These are phyloP conservation scores for Alopecurus myosuroides DNA, from an alignment of 176 grass and related monocot genomes.

Conservation along the genomic window DNA sequence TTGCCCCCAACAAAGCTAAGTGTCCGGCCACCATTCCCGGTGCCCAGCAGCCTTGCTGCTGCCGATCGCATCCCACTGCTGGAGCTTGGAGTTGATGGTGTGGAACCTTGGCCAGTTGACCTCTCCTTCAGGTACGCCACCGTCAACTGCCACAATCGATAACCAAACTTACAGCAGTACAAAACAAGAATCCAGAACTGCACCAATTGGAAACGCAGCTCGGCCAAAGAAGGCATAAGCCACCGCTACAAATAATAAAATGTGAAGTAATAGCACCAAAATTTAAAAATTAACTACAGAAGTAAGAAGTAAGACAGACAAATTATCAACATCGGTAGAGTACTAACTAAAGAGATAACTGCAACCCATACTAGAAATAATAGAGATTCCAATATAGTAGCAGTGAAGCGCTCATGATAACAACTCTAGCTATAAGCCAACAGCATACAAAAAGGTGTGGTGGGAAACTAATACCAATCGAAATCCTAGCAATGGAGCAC, in stretches of 20 bases:
- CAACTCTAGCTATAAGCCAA: not conserved
- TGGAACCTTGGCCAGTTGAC: conserved; percentile 53
- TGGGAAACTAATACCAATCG: not conserved
- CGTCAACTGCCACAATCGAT: conserved; percentile 56
- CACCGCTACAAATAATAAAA: not conserved
- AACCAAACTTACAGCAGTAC: not conserved
- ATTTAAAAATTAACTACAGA: not conserved
- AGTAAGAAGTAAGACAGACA: not conserved
- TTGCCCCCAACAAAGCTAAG: conserved; percentile 86
- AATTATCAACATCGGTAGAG: not conserved
- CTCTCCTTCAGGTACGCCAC: conserved; percentile 91
- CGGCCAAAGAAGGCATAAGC: not conserved
- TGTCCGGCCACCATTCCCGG: conserved; percentile 66
- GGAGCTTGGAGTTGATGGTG: conserved; percentile 63
- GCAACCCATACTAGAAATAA: not conserved
- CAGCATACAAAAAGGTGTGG: not conserved
- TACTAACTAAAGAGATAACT: not conserved
- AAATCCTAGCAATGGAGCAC: not conserved
- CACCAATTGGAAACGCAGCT: not conserved
- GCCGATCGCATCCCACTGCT: conserved; percentile 81
- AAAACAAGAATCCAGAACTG: not conserved
- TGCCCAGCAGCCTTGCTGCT: conserved; percentile 83
- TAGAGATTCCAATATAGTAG: not conserved
- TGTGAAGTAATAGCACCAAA: not conserved
- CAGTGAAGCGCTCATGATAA: not conserved